Evolutionary conservation across 176 grass and related monocot species (phyloP).

Genomic region (Ensete glaucum): DNA sequence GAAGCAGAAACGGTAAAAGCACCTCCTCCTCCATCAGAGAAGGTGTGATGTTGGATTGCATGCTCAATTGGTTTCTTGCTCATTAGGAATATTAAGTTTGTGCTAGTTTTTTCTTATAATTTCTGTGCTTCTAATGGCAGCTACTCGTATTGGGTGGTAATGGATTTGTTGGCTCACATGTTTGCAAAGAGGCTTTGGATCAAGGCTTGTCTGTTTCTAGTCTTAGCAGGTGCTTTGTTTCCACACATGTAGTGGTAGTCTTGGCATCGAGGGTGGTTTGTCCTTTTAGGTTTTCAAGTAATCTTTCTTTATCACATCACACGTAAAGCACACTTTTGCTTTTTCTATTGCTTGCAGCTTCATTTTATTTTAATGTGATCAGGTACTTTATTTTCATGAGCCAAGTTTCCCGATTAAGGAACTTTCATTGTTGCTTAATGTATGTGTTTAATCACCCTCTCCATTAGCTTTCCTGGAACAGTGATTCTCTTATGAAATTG

Average conservation of each 20-base stretch:
- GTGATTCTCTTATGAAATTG: no score
- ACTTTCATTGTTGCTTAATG: no score
- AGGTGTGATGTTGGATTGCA: conserved; percentile 45
- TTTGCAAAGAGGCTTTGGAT: conserved; percentile 85
- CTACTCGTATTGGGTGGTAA: conserved; percentile 82
- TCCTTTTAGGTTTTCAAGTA: background rate
- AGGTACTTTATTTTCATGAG: background rate
- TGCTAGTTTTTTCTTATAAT: background rate
- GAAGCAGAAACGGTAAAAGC: conserved; percentile 59
- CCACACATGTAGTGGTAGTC: background rate
- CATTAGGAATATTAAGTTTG: background rate
- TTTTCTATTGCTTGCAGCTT: background rate
- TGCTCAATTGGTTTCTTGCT: background rate
- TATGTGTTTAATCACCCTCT: no score
- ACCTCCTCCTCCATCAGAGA: conserved; percentile 41
- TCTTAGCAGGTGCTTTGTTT: conserved; percentile 58
- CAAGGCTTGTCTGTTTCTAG: conserved; percentile 69
- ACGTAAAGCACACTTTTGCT: background rate
- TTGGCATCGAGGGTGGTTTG: background rate
- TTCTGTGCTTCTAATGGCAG: conserved; percentile 27
- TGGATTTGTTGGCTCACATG: conserved; percentile 87
- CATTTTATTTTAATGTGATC: background rate
- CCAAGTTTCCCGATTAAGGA: background rate
- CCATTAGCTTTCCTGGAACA: no score
- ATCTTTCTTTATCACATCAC: background rate